Evolutionary conservation across 371 early-diverging fungal genomes (phyloP), one percentile per base, ranked within the genome.

Genomic region (Mucor piriformis): DNA sequence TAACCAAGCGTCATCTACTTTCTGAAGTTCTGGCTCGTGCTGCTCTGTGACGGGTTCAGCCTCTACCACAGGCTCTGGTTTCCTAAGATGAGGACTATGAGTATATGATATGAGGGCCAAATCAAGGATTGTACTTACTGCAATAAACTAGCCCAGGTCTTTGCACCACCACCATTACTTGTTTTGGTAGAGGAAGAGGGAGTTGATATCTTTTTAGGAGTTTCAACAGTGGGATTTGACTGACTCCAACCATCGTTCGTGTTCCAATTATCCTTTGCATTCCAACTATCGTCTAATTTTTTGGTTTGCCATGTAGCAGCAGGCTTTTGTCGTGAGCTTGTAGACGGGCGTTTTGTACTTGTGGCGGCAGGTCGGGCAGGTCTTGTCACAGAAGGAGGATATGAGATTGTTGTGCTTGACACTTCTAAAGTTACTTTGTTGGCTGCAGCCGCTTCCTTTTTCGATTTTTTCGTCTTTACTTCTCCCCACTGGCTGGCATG

Each of bases 401-500:
- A 34, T 35, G 57, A 47, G 23, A 35, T 15, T 33, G 48, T 43
- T 10, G 58, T 51, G 44, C 60, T 59, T 50, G 57, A 32, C 51
- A 54, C 70, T 61, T 56, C 54, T 59, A 47, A 49, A 20, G 54
- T 47, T 23, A 64, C 57, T 62, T 67, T 59, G 70, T 80, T 63
- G 58, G 73, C 75, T 72, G 52, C 57, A 21, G 66, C 66, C 50
- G 66, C 69, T 59, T 73, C 79, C 51, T 75, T 78, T 58, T 78
- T 78, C 54, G 73, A 67, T 69, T 93, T 93, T 72, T 90, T 90
- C 61, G 86, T 83, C 72, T 91, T 91, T 59, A 94, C 96, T 76
- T 94, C 94, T 33, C 90, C 94, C 94, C 96, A 95, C 70, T 92
- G 91, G 52, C 74, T 82, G 16, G 91, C 90, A 68, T 84, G 89